Base-by-base conservation (phyloP, 306 rosid genomes). In the Rosa persica region DNA sequence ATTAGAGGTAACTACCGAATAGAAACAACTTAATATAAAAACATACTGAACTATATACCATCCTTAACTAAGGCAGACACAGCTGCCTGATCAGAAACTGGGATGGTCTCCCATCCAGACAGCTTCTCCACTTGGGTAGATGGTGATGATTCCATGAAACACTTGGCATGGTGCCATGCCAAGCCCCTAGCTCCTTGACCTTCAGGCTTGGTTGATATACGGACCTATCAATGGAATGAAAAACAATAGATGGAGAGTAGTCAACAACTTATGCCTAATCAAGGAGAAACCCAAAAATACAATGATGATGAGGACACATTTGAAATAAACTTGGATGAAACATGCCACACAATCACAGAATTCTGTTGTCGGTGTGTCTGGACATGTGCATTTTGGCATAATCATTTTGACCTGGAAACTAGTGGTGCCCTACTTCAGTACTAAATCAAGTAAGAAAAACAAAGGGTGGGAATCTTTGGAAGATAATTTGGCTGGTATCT, bases 91-190 rank as follows among this genome's bases (percentile, higher is more conserved):
- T 92, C 96, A 84, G 98, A 80, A 58, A 79, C 66, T 54, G 98
- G 83, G 82, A 95, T 90, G 84, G 46, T 83, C 72, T 82, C 82
- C 99, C 98, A 95, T 78, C 99, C 98, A 70, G 93, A 51, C 79
- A 95, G 80, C 90, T 89, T 93, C 80, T 89, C 91, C 25, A 92
- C 82, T 76, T 89, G 76, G 48, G 87, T 81, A 74, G 93, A 85
- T 58, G 96, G 97, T 25, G 89, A 93, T 46, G 64, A 72, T 78
- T 88, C 96, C 85, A 95, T 8, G 81, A 87, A 87, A 82, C 99
- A 95, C 61, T 86, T 95, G 74, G 93, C 97, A 85, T 95, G 99
- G 86, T 93, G 88, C 99, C 99, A 95, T 74, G 87, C 81, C 88
- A 92, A 81, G 44, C 96, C 78, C 84, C 76, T 95, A 73, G 99